These are phyloP conservation scores for Aureobasidium sp. DNA, from an alignment of 2,329 filamentous ascomycete species.

Conservation along the genomic window DNA sequence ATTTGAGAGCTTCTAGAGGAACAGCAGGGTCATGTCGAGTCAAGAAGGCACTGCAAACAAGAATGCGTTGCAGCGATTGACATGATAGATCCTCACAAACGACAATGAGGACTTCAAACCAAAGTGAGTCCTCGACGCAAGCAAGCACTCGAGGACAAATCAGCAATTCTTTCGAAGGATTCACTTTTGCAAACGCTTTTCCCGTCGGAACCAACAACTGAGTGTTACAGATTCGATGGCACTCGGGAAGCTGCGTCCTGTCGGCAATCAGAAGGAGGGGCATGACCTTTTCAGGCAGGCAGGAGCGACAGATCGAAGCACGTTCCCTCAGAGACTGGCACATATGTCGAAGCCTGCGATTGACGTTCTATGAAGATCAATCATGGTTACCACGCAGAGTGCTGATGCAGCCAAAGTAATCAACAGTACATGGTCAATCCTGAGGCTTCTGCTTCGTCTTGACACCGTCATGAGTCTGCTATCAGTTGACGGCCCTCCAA, in stretches of 20 bases:
- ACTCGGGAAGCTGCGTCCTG: constrained; percentile 5
- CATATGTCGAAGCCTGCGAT: not conserved
- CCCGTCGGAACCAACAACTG: not conserved
- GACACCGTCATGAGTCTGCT: not conserved
- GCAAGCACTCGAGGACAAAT: not conserved
- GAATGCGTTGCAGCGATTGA: not conserved
- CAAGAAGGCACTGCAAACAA: constrained; percentile 14
- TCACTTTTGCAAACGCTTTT: constrained; percentile 2
- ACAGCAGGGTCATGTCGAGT: not conserved
- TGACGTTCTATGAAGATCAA: not conserved
- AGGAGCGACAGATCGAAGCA: not conserved
- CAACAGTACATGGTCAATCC: not conserved
- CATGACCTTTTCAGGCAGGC: not conserved
- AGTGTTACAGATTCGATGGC: not conserved
- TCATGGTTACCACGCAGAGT: not conserved
- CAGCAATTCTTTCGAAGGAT: not conserved
- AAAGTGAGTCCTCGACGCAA: constrained; percentile 1
- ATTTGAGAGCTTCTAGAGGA: not conserved
- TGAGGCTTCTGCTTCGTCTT: not conserved
- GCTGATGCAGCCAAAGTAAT: not conserved
- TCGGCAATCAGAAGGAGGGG: not conserved
- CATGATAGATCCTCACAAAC: not conserved
- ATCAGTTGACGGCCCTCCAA: not conserved
- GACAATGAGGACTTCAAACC: not conserved
- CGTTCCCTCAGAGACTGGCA: not conserved